phyloP scores from a whole-genome alignment of 1,139 yeast species.

The Pichia norvegensis region DNA sequence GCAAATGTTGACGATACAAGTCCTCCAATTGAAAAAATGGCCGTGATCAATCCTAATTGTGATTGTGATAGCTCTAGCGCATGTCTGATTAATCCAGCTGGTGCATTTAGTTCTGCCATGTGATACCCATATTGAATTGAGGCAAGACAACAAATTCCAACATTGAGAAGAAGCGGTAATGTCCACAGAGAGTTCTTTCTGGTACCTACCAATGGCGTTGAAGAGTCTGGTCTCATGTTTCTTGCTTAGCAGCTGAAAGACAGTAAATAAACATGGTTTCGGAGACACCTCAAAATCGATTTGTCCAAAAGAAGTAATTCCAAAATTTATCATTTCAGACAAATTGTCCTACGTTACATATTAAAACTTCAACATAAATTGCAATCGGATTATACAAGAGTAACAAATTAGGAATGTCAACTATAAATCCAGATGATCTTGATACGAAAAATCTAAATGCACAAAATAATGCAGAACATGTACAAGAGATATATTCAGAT shows the following conservation, averaged over 20 bases:
- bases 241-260: not conserved
- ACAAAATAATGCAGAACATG: constrained; percentile 14
- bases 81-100: constrained; percentile 45
- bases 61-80: constrained; percentile 30
- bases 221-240: not conserved
- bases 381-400: too few species aligned
- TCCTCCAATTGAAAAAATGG: constrained; percentile 84
- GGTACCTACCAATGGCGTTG: constrained; percentile 4
- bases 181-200: constrained; percentile 10
- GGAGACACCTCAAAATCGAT: not conserved
- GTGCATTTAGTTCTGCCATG: constrained; percentile 83
- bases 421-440: constrained; percentile 15
- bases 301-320: not conserved
- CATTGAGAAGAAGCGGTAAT: constrained; percentile 25
- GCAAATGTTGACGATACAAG: constrained; percentile 68
- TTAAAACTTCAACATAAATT: too few species aligned
- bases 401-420: constrained; percentile 1
- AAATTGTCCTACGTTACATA: too few species aligned
- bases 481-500: constrained; percentile 13
- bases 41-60: constrained; percentile 73
- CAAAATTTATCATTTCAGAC: too few species aligned
- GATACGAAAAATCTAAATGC: constrained; percentile 18
- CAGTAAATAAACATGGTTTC: too few species aligned
- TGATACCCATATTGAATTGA: constrained; percentile 88
- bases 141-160: constrained; percentile 52